Base-by-base conservation (phyloP, 2,329 filamentous ascomycete species). In the Colletotrichum sp. region DNA sequence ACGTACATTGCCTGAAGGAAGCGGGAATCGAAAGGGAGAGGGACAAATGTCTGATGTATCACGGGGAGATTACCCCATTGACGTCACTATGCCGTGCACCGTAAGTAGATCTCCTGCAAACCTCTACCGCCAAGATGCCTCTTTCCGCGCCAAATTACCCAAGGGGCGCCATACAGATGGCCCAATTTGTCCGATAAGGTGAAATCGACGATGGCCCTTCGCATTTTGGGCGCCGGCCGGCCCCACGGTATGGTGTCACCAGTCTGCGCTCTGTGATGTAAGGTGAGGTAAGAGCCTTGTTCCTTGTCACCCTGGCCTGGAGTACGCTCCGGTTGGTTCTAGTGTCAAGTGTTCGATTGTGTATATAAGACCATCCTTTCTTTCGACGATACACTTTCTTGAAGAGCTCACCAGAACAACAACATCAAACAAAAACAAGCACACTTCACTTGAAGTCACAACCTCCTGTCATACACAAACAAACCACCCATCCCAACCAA, bases 1-100 rank as follows among this genome's bases (percentile, higher is more conserved):
- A 64, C 61, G 61, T 64, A 64, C 61, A 16, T 22, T 19, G 28
- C 27, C 65, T 55, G 30, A 36, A n/a, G 36, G 66, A 27, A 68
- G 30, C 39, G 57, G 39, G 39, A 55, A 71, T 69, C 22, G 61
- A 68, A 30, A 34, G 59, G 30, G 25, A 52, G 22, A 32, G 27
- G 48, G 68, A 22, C n/a, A 67, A 60, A 74, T 68, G 65, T 64
- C 32, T 75, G 70, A 69, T 74, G 71, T 68, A 65, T 74, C 70
- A 69, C 28, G 57, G 73, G 72, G 61, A 69, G 74, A 74, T 73
- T 69, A 60, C 15, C 39, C 28, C 48, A 15, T 73, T 75, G 74
- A 75, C 74, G 74, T 75, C 74, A 75, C 71, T n/a, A 75, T 75
- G 74, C 59, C 25, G 74, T 69, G 70, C 64, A 25, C 63, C 55